Percentiles rank a stretch among this genome's conserved stretches.
phyloP scores from a whole-genome alignment of 1,139 yeast species.

The Geotrichum bryndzae region DNA sequence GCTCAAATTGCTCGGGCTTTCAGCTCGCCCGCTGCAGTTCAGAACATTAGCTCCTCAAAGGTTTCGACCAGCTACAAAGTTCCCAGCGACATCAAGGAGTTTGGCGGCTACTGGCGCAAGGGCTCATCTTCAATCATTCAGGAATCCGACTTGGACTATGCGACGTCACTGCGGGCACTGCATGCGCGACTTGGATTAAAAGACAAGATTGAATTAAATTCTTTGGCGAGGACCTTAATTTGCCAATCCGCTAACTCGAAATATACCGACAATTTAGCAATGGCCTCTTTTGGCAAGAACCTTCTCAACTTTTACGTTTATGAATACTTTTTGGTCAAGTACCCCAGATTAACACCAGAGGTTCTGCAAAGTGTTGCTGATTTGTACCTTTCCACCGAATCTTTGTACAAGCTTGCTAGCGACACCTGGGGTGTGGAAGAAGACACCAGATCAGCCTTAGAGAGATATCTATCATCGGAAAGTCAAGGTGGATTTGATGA shows the following conservation, averaged over 20 bases:
- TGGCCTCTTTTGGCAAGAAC: conserved; percentile 73
- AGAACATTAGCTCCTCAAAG: not conserved
- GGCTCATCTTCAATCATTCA: conserved; percentile 13
- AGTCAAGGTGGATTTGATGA: conserved; percentile 18
- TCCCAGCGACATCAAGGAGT: conserved; percentile 27
- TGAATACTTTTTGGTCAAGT: conserved; percentile 63
- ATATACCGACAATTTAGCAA: conserved; percentile 69
- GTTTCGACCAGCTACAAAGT: conserved; percentile 9
- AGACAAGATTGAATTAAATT: conserved; percentile 49
- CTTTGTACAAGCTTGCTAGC: conserved; percentile 56
- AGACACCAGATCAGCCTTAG: conserved; percentile 58
- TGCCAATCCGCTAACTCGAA: conserved; percentile 43
- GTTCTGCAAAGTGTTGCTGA: conserved; percentile 70
- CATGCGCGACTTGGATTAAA: conserved; percentile 59
- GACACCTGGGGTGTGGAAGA: conserved; percentile 80
- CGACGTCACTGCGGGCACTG: conserved; percentile 59
- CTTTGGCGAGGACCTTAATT: conserved; percentile 75
- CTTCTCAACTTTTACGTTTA: conserved; percentile 69
- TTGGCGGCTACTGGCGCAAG: conserved; percentile 24
- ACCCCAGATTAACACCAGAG: conserved; percentile 84
- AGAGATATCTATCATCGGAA: conserved; percentile 60
- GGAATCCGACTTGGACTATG: conserved; percentile 15
- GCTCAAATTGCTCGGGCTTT: not conserved
- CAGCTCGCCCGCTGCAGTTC: not conserved
- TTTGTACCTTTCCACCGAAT: conserved; percentile 60